Evolutionary conservation across 2,329 filamentous ascomycete genomes (phyloP).

Genomic region (Claviceps quebecensis): DNA sequence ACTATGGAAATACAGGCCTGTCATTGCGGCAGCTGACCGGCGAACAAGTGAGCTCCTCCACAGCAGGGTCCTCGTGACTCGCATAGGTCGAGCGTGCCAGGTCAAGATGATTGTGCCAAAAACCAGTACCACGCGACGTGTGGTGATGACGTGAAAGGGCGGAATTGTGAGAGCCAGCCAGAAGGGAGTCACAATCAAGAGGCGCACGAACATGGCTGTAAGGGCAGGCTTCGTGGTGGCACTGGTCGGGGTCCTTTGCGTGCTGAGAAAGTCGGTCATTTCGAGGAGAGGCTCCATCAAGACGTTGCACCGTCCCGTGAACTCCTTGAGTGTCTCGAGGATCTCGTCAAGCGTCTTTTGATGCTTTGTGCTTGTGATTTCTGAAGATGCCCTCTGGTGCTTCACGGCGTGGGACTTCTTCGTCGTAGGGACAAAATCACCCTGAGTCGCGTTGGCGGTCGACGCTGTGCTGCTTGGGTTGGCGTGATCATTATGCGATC

Average conservation of each 20-base stretch:
- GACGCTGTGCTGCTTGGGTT: conserved; percentile 8
- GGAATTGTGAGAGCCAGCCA: conserved; percentile 77
- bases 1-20: conserved; percentile 61
- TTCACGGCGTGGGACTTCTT: conserved; percentile 15
- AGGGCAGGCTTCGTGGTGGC: conserved; percentile 83
- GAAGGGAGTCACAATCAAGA: conserved; percentile 73
- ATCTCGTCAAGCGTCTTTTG: conserved; percentile 97
- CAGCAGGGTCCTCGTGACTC: conserved; percentile 72
- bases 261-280: conserved; percentile 85
- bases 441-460: conserved; percentile 11
- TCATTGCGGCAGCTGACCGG: conserved; percentile 54
- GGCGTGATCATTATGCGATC: conserved; percentile 17
- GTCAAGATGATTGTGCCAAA: conserved; percentile 77
- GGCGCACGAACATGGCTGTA: conserved; percentile 77
- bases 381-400: conserved; percentile 36
- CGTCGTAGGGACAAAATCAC: conserved; percentile 12
- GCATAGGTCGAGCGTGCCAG: conserved; percentile 80
- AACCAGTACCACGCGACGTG: conserved; percentile 68
- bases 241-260: conserved; percentile 77
- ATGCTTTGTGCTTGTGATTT: conserved; percentile 54
- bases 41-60: conserved; percentile 77
- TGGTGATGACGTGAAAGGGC: conserved; percentile 73
- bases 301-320: conserved; percentile 85
- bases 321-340: conserved; percentile 78
- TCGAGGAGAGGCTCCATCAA: conserved; percentile 77